Evolutionary conservation across 1,284 basidiomycete species (phyloP), one percentile per base, ranked within the genome.

Genomic region (Pseudozyma sp.): DNA sequence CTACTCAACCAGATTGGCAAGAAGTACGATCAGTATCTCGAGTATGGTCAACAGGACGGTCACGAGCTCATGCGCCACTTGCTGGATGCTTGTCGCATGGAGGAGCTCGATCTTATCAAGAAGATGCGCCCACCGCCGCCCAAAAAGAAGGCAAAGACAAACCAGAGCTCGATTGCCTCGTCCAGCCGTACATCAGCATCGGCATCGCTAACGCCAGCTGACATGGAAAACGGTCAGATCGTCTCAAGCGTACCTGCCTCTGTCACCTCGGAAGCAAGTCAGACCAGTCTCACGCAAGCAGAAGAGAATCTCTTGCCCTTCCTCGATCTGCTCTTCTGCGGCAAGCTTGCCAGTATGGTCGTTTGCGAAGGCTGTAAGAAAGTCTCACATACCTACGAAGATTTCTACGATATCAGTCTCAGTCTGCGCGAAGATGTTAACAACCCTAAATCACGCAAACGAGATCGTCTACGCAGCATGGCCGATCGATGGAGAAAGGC

Each of bases 11-110:
- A 89, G 25, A 87, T 97, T 21, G 92, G 93, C 1, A 87, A 88
- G 75, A 96, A 96, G 86, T 93, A 95, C 83, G 93, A 94, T 77
- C 95, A 97, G 80, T 97, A 96, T 82, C 90, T 93, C 52, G 94
- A 95, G 80, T 87, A 87, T 53, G 81, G 86, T 56, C 95, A 97
- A 85, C 95, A 97, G 86, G 95, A 97, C 80, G 94, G 94, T 6
- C 95, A 97, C 83, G 95, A 97, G 86, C 91, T 96, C 74, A 86
- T 97, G 49, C 88, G 93, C 42, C 94, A 95, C 72, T 87, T 97
- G 62, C 87, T 97, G 49, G 95, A 97, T 84, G 92, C 91, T n/a
- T 92, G 95, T 88, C 90, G 93, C 53, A 95, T 95, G 93, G 95
- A 97, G 83, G 94, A 97, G 85, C 87, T 91, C 66, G 95, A 97